Conservation (phyloP, 306 rosid genomes). For the Cucurbita maxima region DNA sequence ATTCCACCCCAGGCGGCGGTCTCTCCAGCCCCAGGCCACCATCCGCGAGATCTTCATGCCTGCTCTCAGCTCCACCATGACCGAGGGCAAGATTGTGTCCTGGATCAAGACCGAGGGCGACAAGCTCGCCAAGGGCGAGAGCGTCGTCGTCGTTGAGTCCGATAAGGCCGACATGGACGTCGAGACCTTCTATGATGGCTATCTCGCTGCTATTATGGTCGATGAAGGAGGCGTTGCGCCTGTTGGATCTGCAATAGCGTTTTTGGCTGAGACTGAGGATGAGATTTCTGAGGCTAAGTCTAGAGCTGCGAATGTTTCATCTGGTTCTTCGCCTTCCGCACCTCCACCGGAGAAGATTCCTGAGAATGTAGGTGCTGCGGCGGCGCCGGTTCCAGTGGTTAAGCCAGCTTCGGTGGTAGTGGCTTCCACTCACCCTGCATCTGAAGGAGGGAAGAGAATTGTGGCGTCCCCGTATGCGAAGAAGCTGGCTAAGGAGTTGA, state of each 20-base stretch:
- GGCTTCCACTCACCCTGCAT: constrained; percentile 66
- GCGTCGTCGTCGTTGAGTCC: constrained; percentile 96
- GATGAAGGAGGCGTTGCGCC: constrained; percentile 77
- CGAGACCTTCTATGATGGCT: constrained; percentile 41
- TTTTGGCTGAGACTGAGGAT: constrained; percentile 70
- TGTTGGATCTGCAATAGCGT: constrained; percentile 84
- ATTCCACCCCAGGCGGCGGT: not conserved
- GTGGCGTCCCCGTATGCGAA: constrained; percentile 94
- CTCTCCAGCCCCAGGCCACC: constrained; percentile 45
- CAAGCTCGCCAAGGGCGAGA: constrained; percentile 81
- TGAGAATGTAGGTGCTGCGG: constrained; percentile 15
- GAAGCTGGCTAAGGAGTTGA: constrained; percentile 80
- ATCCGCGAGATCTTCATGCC: constrained; percentile 99
- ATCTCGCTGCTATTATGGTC: constrained; percentile 83
- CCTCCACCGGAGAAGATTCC: constrained; percentile 14
- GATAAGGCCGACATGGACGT: constrained; percentile 66
- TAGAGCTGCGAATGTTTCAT: constrained; percentile 35
- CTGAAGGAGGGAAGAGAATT: constrained; percentile 78
- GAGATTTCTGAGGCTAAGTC: constrained; percentile 66
- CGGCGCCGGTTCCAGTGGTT: no score
- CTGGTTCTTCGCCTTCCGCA: not conserved
- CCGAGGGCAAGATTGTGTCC: constrained; percentile 89
- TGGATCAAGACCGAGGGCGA: constrained; percentile 97
- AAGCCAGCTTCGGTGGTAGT: not conserved
- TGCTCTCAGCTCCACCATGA: constrained; percentile 93